These are phyloP conservation scores for Eucalyptus erythrocorys DNA, from an alignment of 345 rosid genomes.

Conservation along the genomic window DNA sequence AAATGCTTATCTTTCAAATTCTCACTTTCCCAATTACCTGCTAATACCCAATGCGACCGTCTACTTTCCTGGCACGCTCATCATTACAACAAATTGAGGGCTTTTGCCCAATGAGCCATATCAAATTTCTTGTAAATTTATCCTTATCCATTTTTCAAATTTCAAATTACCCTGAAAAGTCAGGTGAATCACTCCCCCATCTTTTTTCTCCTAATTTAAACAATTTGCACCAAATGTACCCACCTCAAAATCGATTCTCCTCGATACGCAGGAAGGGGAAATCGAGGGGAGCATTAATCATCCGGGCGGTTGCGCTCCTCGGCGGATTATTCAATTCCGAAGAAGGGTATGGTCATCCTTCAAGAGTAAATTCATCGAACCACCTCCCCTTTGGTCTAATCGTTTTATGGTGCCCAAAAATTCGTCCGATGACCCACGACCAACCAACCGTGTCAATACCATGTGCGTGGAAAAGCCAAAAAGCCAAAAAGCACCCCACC, in stretches of 20 bases:
- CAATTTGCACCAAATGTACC: not conserved
- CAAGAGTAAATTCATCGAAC: not conserved
- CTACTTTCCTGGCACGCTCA: not conserved
- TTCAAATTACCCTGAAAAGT: not conserved
- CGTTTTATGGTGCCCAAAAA: not conserved
- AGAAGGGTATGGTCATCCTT: not conserved
- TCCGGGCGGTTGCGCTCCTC: not conserved
- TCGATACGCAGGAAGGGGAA: not conserved
- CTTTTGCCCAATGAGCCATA: not conserved
- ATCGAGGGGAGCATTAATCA: not conserved
- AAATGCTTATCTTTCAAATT: not conserved
- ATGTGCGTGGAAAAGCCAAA: not conserved
- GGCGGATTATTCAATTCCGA: not conserved
- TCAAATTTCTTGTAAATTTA: not conserved
- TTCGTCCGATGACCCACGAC: not conserved
- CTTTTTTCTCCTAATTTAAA: not conserved
- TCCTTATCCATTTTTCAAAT: not conserved
- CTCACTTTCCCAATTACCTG: accelerated
- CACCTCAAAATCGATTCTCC: not conserved
- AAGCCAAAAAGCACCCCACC: not conserved
- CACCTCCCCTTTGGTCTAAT: not conserved
- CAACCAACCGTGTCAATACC: not conserved
- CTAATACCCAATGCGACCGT: accelerated
- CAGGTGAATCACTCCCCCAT: not conserved
- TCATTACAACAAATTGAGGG: accelerated